Evolutionary conservation across 2,329 filamentous ascomycete species (phyloP).

Genomic region (Esteya vermicola): DNA sequence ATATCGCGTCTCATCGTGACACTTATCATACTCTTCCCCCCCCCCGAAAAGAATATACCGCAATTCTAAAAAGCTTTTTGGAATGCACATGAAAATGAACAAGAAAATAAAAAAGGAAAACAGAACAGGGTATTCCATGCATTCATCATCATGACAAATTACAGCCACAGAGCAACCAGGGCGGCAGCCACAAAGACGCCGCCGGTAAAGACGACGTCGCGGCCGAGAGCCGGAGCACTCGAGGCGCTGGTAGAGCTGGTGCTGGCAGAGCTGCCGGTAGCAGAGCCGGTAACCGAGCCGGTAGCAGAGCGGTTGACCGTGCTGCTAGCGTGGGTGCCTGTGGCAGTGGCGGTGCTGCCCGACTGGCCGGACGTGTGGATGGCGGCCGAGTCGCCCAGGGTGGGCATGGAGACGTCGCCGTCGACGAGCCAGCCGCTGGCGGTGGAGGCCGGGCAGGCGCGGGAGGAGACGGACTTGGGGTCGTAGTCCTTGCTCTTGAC

Average conservation of each 20-base stretch:
- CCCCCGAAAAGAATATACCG: too few relatives aligned
- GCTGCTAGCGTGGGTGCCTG: constrained; percentile 12
- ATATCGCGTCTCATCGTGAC: too few relatives aligned
- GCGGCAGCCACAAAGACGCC: background rate
- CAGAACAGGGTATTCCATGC: too few relatives aligned
- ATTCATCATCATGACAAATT: too few relatives aligned
- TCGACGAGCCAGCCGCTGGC: constrained; percentile 57
- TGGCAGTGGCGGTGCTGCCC: constrained; percentile 13
- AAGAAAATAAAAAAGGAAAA: background rate
- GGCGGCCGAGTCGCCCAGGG: constrained; percentile 35
- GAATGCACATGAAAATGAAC: background rate
- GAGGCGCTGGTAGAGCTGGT: background rate
- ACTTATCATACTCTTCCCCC: too few relatives aligned
- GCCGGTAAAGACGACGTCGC: background rate
- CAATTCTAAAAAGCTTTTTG: too few relatives aligned
- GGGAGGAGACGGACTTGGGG: constrained; percentile 43
- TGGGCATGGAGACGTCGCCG: constrained; percentile 55
- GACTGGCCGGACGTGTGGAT: constrained; percentile 3
- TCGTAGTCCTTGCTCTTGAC: constrained; percentile 53
- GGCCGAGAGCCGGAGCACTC: background rate
- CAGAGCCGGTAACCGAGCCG: constrained; percentile 12
- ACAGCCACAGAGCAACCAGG: constrained; percentile 2
- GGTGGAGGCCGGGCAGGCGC: constrained; percentile 58
- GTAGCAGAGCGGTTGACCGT: constrained; percentile 14
- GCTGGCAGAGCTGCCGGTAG: constrained; percentile 13